Percentiles rank a stretch among this genome's conserved stretches.
These are phyloP conservation scores for Calophaca sinica DNA, from an alignment of 306 rosid genomes.

Conservation along the genomic window DNA sequence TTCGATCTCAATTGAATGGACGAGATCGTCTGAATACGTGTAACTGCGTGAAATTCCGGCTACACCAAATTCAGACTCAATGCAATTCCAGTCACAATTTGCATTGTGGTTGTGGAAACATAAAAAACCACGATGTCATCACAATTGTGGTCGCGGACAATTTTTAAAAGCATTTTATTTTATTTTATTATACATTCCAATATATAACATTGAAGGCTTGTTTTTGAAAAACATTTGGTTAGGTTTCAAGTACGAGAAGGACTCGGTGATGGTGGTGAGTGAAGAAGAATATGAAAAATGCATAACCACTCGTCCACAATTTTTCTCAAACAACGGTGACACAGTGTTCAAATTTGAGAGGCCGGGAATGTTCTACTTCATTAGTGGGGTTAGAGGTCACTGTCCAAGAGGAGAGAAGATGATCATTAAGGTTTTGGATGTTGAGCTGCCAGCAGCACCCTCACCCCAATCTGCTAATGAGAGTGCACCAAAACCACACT, in stretches of 20 bases:
- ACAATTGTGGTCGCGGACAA: too few species aligned
- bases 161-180: too few species aligned
- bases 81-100: too few species aligned
- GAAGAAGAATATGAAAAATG: conserved; percentile 78
- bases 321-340: conserved; percentile 71
- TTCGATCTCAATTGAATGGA: too few species aligned
- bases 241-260: conserved; percentile 74
- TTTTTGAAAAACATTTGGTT: not conserved
- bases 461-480: conserved; percentile 51
- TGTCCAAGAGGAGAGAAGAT: conserved; percentile 75
- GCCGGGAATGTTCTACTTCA: conserved; percentile 80
- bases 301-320: conserved; percentile 60
- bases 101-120: too few species aligned
- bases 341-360: conserved; percentile 55
- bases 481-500: conserved; percentile 15
- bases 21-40: too few species aligned
- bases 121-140: too few species aligned
- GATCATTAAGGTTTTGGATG: conserved; percentile 71
- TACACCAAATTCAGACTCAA: too few species aligned
- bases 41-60: too few species aligned
- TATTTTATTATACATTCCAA: too few species aligned
- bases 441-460: conserved; percentile 35
- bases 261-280: conserved; percentile 79
- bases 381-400: conserved; percentile 85
- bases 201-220: too few species aligned